Percentiles rank a stretch among this genome's conserved stretches.
Evolutionary conservation across 352 stramenopile genomes (phyloP).

Genomic region (Globisporangium middletonii): DNA sequence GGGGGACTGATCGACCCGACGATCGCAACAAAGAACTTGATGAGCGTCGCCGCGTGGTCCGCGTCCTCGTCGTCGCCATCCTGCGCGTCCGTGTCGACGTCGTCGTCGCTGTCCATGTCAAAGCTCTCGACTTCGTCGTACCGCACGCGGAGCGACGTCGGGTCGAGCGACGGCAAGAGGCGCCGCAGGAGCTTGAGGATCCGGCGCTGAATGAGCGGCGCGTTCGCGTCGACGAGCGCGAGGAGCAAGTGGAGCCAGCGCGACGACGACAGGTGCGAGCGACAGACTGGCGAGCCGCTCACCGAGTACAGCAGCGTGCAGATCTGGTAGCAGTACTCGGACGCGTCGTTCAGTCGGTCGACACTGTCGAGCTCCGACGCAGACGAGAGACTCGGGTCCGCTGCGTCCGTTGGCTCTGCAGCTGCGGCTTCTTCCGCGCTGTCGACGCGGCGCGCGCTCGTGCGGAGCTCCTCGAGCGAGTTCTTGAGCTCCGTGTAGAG

Average conservation of each 20-base stretch:
- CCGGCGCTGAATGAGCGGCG: conserved; percentile 67
- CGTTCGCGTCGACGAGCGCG: conserved; percentile 68
- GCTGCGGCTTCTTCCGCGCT: conserved; percentile 10
- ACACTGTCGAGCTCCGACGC: conserved; percentile 25
- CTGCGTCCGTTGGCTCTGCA: conserved; percentile 35
- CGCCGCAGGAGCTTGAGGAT: conserved; percentile 80
- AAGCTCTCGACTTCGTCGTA: conserved; percentile 68
- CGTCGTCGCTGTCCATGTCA: conserved; percentile 82
- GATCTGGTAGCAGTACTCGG: conserved; percentile 89
- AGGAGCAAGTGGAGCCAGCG: conserved; percentile 80
- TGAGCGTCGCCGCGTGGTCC: conserved; percentile 57
- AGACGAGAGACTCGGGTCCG: conserved; percentile 29
- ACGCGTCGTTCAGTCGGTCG: conserved; percentile 40
- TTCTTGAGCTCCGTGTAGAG: conserved; percentile 88
- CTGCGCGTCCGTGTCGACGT: conserved; percentile 49
- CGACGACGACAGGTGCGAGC: conserved; percentile 79
- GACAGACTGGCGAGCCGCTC: conserved; percentile 74
- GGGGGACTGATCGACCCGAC: conserved; percentile 61
- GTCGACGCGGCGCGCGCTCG: conserved; percentile 14
- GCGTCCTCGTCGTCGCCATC: conserved; percentile 28
- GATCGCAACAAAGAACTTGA: conserved; percentile 78
- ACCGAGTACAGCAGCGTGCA: conserved; percentile 85
- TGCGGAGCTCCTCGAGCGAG: conserved; percentile 67
- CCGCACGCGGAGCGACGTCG: conserved; percentile 46
- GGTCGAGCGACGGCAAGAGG: conserved; percentile 70